phyloP scores from a whole-genome alignment of 352 stramenopile genomes.

The Globisporangium sylvaticum region DNA sequence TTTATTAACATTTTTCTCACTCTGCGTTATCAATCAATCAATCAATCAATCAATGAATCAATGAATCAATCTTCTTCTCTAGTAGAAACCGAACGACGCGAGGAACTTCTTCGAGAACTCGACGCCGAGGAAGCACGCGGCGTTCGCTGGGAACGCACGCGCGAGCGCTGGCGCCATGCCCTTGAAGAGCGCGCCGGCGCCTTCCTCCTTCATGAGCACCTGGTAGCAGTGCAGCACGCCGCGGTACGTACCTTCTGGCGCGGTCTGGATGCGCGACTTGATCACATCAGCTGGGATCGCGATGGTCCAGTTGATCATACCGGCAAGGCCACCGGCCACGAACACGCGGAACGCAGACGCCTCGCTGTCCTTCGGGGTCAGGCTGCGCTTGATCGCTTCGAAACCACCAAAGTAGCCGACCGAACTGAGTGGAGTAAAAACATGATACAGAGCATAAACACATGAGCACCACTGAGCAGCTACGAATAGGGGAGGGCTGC shows the following conservation, averaged over 20 bases:
- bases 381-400: conserved; percentile 86
- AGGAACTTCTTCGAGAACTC: conserved; percentile 88
- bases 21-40: neutral
- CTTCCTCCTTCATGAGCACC: conserved; percentile 94
- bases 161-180: conserved; percentile 93
- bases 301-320: conserved; percentile 94
- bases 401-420: conserved; percentile 95
- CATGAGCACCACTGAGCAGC: neutral
- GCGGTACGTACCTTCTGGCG: conserved; percentile 92
- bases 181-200: conserved; percentile 90
- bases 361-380: conserved; percentile 82
- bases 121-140: conserved; percentile 92
- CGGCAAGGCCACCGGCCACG: conserved; percentile 91
- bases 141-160: conserved; percentile 94
- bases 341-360: conserved; percentile 87
- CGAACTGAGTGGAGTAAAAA: conserved; percentile 43
- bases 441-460: neutral
- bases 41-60: neutral
- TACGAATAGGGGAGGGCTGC: neutral
- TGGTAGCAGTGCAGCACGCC: conserved; percentile 90
- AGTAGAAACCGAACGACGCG: conserved; percentile 71
- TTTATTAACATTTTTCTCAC: conserved; percentile 5
- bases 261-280: conserved; percentile 96
- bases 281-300: conserved; percentile 95
- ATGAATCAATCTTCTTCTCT: conserved; percentile 10